These are phyloP conservation scores for Forsythia viridissima DNA, from an alignment of 257 asterid species.

Conservation along the genomic window DNA sequence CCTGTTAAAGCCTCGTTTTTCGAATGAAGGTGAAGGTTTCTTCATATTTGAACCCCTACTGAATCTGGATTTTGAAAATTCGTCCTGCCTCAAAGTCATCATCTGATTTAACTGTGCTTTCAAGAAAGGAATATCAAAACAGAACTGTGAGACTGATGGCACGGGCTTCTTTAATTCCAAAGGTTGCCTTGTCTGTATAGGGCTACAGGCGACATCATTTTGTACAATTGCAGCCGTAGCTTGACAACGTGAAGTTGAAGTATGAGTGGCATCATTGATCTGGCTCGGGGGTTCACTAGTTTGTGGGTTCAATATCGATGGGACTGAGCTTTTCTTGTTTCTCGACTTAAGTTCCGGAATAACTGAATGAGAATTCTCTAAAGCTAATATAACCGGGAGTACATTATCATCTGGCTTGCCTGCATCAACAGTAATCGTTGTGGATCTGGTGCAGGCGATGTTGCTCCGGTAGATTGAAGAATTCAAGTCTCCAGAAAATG, in stretches of 20 bases:
- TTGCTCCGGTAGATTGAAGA: slow-evolving; percentile 2
- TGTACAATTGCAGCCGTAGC: background rate
- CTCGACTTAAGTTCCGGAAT: slow-evolving; percentile 39
- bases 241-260: background rate
- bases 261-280: background rate
- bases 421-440: background rate
- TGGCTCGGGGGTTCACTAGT: background rate
- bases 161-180: background rate
- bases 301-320: background rate
- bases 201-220: background rate
- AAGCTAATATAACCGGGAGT: slow-evolving; percentile 64
- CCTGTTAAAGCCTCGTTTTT: background rate
- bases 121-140: slow-evolving; percentile 66
- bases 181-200: background rate
- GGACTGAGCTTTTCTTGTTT: slow-evolving; percentile 42
- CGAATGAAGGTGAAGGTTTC: background rate
- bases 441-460: background rate
- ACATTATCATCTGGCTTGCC: slow-evolving; percentile 25
- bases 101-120: slow-evolving; percentile 60
- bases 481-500: slow-evolving; percentile 2
- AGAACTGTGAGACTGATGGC: slow-evolving; percentile 35
- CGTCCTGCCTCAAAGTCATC: slow-evolving; percentile 22
- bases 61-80: background rate
- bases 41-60: background rate
- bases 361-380: slow-evolving; percentile 53